These are phyloP conservation scores for Lasiodiplodia sp. DNA, from an alignment of 2,329 filamentous ascomycete genomes.

Conservation along the genomic window DNA sequence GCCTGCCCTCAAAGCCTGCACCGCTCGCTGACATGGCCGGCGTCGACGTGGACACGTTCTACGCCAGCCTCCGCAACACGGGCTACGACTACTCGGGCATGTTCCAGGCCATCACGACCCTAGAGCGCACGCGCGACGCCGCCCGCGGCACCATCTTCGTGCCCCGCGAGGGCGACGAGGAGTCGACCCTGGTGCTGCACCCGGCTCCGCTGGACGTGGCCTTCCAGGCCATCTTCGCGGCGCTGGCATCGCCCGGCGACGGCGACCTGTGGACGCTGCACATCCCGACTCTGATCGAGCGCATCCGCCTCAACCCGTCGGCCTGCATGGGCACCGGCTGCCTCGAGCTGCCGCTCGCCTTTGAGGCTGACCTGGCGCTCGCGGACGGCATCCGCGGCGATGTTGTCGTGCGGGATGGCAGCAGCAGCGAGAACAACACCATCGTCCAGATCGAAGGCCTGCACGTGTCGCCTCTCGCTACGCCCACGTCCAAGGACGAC, in stretches of 20 bases:
- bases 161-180: no score
- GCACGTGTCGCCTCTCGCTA: background rate
- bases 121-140: conserved; percentile 31
- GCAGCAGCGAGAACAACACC: background rate
- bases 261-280: conserved; percentile 37
- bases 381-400: background rate
- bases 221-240: conserved; percentile 42
- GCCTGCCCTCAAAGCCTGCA: background rate
- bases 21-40: no score
- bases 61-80: conserved; percentile 33
- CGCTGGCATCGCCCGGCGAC: conserved; percentile 41
- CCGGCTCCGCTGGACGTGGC: conserved; percentile 42
- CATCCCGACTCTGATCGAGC: conserved; percentile 34
- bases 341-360: background rate
- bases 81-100: conserved; percentile 37
- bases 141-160: conserved; percentile 6
- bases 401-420: background rate
- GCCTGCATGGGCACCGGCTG: background rate
- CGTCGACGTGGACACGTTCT: conserved; percentile 32
- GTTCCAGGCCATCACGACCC: conserved; percentile 4
- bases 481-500: background rate
- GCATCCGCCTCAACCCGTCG: conserved; percentile 37
- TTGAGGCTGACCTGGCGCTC: background rate
- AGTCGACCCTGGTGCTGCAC: conserved; percentile 31
- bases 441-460: conserved; percentile 2